These are phyloP conservation scores for Solioccasus polychromus DNA, from an alignment of 768 basidiomycete genomes.

Conservation along the genomic window DNA sequence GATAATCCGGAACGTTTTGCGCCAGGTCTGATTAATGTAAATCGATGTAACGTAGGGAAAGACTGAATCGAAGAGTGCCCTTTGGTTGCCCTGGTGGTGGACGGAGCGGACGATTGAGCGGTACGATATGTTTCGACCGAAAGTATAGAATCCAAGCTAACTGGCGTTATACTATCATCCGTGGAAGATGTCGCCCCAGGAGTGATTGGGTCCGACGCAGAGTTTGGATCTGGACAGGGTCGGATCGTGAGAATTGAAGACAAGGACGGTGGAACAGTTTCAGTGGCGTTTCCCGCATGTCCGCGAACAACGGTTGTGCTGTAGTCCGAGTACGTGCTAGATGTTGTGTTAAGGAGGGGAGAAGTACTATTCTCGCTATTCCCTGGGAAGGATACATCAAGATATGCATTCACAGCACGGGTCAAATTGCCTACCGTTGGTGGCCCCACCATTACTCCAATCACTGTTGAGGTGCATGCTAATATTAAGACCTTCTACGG, in stretches of 20 bases:
- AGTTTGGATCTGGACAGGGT: constrained; percentile 51
- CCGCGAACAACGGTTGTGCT: constrained; percentile 66
- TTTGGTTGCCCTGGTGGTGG: constrained; percentile 67
- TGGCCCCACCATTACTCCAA: constrained; percentile 39
- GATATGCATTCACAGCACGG: constrained; percentile 5
- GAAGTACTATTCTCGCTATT: constrained; percentile 46
- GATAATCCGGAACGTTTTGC: constrained; percentile 45
- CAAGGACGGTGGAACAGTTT: constrained; percentile 47
- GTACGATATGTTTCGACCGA: constrained; percentile 66
- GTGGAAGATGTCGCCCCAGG: constrained; percentile 33
- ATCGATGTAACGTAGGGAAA: constrained; percentile 70
- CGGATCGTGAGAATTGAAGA: constrained; percentile 76
- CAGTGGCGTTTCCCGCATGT: constrained; percentile 39
- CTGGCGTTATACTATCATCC: constrained; percentile 35
- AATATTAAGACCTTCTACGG: constrained; percentile 48
- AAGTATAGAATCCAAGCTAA: constrained; percentile 45
- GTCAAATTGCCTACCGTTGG: constrained; percentile 27
- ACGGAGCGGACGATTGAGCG: constrained; percentile 47
- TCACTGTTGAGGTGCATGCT: constrained; percentile 48
- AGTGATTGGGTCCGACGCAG: constrained; percentile 38
- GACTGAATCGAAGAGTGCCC: constrained; percentile 69
- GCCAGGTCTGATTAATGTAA: constrained; percentile 83
- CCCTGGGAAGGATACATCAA: constrained; percentile 25
- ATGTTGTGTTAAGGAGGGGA: constrained; percentile 50
- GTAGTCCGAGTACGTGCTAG: constrained; percentile 54